Percentiles rank a stretch among this genome's conserved stretches.
These are phyloP conservation scores for Euphorbia corollata DNA, from an alignment of 441 rosid species.

Conservation along the genomic window DNA sequence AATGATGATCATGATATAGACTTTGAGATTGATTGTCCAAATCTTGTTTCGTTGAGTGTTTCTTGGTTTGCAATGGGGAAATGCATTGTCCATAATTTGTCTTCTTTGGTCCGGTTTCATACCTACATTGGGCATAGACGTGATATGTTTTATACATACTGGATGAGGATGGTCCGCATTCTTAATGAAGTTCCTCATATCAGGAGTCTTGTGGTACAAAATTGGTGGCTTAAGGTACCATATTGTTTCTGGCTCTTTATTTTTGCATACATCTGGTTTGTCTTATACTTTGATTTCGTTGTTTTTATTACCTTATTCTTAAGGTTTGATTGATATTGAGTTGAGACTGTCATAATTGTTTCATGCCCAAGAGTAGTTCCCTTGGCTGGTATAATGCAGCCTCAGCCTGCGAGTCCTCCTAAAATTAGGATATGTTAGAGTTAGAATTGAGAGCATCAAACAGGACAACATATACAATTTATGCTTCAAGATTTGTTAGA, in stretches of 20 bases:
- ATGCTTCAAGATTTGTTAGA: not conserved
- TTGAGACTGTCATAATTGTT: too few species aligned
- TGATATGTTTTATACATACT: not conserved
- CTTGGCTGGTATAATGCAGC: too few species aligned
- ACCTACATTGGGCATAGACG: constrained; percentile 7
- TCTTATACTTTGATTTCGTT: not conserved
- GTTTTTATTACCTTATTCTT: too few species aligned
- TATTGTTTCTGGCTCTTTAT: not conserved
- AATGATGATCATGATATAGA: constrained; percentile 1
- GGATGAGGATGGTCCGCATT: constrained; percentile 13
- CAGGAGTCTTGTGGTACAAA: constrained; percentile 15
- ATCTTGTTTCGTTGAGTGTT: constrained; percentile 12
- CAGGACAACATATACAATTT: not conserved
- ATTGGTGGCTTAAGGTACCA: constrained; percentile 19
- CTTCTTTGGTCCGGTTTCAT: constrained; percentile 11
- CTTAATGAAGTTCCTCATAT: constrained; percentile 15
- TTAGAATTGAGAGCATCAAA: not conserved
- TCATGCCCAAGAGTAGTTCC: too few species aligned
- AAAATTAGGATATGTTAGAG: too few species aligned
- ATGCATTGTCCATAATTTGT: constrained; percentile 14
- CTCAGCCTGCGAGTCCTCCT: too few species aligned
- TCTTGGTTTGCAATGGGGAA: constrained; percentile 13
- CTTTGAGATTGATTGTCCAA: constrained; percentile 21
- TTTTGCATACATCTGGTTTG: not conserved
- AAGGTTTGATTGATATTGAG: too few species aligned